Percentiles rank a stretch among this genome's conserved stretches.
Evolutionary conservation across 2,329 filamentous ascomycete genomes (phyloP).

Genomic region (Aspergillus nomiae): DNA sequence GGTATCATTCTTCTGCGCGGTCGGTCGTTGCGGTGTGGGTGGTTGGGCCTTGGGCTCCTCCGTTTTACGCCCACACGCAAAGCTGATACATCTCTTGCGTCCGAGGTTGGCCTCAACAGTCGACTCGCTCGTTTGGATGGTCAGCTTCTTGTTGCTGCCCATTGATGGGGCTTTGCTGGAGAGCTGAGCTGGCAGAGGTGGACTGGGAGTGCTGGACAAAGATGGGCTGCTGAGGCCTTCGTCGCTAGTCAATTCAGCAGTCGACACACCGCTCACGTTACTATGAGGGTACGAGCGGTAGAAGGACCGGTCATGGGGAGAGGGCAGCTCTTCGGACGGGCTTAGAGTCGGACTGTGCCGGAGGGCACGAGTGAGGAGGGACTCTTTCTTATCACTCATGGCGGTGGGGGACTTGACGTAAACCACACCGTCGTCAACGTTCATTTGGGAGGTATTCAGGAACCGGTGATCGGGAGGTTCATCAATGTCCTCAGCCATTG

Average conservation of each 20-base stretch:
- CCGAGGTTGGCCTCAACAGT: constrained; percentile 65
- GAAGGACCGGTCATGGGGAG: constrained; percentile 57
- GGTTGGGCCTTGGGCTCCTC: constrained; percentile 42
- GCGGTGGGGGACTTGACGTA: constrained; percentile 53
- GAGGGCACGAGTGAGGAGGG: constrained; percentile 83
- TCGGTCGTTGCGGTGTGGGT: constrained; percentile 25
- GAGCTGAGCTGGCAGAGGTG: constrained; percentile 63
- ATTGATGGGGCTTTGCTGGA: constrained; percentile 24
- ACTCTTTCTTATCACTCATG: constrained; percentile 66
- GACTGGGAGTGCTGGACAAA: constrained; percentile 84
- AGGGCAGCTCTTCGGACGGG: constrained; percentile 34
- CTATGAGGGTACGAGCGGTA: constrained; percentile 62
- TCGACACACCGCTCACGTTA: constrained; percentile 78
- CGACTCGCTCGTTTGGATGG: constrained; percentile 51
- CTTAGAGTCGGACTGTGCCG: constrained; percentile 63
- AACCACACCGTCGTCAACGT: constrained; percentile 31
- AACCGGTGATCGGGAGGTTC: constrained; percentile 73
- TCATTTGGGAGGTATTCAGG: constrained; percentile 30
- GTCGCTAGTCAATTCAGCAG: constrained; percentile 91
- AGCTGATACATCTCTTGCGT: constrained; percentile 88
- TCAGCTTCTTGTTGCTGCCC: constrained; percentile 24
- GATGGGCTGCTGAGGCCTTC: constrained; percentile 87
- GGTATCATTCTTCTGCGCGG: constrained; percentile 20
- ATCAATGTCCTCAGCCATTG: constrained; percentile 75
- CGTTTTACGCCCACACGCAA: constrained; percentile 76